Conservation (phyloP, 768 basidiomycete genomes). For the Lentinus brumalis region DNA sequence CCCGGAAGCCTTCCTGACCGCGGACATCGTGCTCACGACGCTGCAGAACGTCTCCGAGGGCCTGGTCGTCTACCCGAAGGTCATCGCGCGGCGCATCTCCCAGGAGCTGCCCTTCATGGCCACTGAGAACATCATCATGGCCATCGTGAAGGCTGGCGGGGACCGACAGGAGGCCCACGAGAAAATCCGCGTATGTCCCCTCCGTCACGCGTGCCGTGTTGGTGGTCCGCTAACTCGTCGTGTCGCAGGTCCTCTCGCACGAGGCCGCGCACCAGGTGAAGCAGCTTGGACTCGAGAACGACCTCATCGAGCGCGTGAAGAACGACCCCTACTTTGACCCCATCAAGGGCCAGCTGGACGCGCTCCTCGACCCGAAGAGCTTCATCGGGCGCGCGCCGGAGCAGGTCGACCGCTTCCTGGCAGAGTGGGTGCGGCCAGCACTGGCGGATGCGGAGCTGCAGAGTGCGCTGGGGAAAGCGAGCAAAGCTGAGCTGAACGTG, state of each 20-base stretch:
- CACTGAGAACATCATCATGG: slow-evolving; percentile 99
- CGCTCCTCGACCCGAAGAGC: slow-evolving; percentile 78
- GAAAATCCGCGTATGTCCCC: slow-evolving; percentile 74
- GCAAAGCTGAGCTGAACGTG: slow-evolving; percentile 68
- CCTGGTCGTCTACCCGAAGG: slow-evolving; percentile 97
- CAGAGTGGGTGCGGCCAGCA: slow-evolving; percentile 87
- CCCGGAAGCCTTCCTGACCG: slow-evolving; percentile 95
- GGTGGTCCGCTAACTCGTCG: background rate
- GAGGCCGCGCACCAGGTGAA: slow-evolving; percentile 95
- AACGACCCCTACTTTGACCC: slow-evolving; percentile 86
- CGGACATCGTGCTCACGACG: slow-evolving; percentile 94
- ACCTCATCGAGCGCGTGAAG: slow-evolving; percentile 87
- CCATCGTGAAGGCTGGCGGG: slow-evolving; percentile 91
- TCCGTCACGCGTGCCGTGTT: background rate
- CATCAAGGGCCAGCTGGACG: slow-evolving; percentile 79
- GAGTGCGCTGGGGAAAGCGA: slow-evolving; percentile 50
- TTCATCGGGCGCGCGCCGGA: slow-evolving; percentile 95
- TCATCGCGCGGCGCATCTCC: slow-evolving; percentile 87
- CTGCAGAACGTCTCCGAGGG: slow-evolving; percentile 97
- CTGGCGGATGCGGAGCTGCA: slow-evolving; percentile 59
- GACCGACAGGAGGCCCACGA: slow-evolving; percentile 98
- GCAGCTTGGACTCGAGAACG: slow-evolving; percentile 91
- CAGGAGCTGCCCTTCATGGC: slow-evolving; percentile 99
- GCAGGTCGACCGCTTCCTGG: slow-evolving; percentile 88
- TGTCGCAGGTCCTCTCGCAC: slow-evolving; percentile 81